These are phyloP conservation scores for Alternaria arbusti DNA, from an alignment of 2,329 filamentous ascomycete genomes.

Conservation along the genomic window DNA sequence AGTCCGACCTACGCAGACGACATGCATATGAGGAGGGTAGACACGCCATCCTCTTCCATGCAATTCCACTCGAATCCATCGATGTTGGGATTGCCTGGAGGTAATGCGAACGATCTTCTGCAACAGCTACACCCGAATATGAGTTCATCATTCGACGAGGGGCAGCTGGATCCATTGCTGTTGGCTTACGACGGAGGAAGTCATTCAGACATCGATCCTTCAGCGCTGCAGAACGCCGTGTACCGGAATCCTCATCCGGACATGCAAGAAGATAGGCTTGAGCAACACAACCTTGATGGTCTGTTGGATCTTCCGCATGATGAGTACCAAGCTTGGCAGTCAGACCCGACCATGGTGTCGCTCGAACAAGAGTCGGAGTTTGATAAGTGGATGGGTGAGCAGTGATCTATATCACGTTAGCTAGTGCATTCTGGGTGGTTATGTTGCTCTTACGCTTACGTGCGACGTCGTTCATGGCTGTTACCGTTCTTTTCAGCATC, in stretches of 20 bases:
- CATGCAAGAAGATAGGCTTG: conserved; percentile 39
- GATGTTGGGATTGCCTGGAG: conserved; percentile 49
- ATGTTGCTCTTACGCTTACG: neutral
- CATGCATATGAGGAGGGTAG: conserved; percentile 53
- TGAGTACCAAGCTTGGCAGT: conserved; percentile 44
- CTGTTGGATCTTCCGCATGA: conserved; percentile 34
- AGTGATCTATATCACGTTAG: conserved; percentile 14
- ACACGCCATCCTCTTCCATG: conserved; percentile 32
- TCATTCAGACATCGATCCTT: conserved; percentile 27
- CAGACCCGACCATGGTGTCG: conserved; percentile 42
- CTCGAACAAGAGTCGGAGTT: conserved; percentile 53
- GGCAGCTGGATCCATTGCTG: conserved; percentile 52
- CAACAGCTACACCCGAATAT: conserved; percentile 38
- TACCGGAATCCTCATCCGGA: conserved; percentile 40
- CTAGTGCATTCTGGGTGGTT: neutral
- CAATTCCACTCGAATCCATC: conserved; percentile 41
- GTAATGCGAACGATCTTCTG: conserved; percentile 47
- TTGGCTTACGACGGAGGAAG: conserved; percentile 41
- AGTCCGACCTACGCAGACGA: conserved; percentile 37
- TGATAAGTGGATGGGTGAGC: conserved; percentile 54
- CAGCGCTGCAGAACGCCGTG: conserved; percentile 29
- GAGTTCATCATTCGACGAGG: conserved; percentile 43
- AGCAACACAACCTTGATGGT: conserved; percentile 37
- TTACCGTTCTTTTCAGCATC: conserved; percentile 1
- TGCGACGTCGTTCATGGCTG: conserved; percentile 5